Evolutionary conservation across 2,329 filamentous ascomycete species (phyloP).

Genomic region (Alternaria sp.): DNA sequence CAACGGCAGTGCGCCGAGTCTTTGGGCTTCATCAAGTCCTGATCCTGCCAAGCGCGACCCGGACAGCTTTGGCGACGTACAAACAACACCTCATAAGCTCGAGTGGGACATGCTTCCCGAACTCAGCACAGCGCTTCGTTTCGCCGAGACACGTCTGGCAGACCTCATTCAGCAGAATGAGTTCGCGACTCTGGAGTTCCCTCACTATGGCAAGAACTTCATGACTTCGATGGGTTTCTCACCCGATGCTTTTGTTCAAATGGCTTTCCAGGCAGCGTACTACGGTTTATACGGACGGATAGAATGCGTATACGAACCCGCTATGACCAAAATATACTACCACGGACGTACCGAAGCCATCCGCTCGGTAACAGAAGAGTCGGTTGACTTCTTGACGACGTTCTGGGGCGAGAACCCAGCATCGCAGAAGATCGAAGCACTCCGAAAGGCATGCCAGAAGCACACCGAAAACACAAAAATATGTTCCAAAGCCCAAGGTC

Average conservation of each 20-base stretch:
- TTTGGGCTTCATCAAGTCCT: slow-evolving; percentile 90
- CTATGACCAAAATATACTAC: slow-evolving; percentile 94
- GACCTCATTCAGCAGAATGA: slow-evolving; percentile 97
- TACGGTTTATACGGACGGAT: slow-evolving; percentile 94
- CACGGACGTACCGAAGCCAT: slow-evolving; percentile 96
- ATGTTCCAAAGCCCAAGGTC: slow-evolving; percentile 88
- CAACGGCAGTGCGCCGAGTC: slow-evolving; percentile 87
- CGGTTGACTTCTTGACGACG: slow-evolving; percentile 85
- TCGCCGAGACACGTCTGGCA: slow-evolving; percentile 91
- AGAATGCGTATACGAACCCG: slow-evolving; percentile 95
- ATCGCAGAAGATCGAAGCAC: slow-evolving; percentile 81
- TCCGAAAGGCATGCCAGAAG: slow-evolving; percentile 81
- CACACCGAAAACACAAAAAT: slow-evolving; percentile 81
- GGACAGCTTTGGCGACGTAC: slow-evolving; percentile 89
- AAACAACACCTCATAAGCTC: slow-evolving; percentile 90
- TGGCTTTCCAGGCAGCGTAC: slow-evolving; percentile 98
- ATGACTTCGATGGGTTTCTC: slow-evolving; percentile 98
- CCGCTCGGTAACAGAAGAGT: slow-evolving; percentile 81
- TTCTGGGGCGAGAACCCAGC: slow-evolving; percentile 94
- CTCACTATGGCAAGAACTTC: slow-evolving; percentile 92
- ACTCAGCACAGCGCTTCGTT: slow-evolving; percentile 86
- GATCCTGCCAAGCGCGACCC: slow-evolving; percentile 93
- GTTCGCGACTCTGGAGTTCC: slow-evolving; percentile 89
- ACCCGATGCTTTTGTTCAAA: slow-evolving; percentile 95
- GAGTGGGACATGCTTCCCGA: slow-evolving; percentile 98